These are phyloP conservation scores for Mycena olivaceomarginata DNA, from an alignment of 768 basidiomycete species.

Conservation along the genomic window DNA sequence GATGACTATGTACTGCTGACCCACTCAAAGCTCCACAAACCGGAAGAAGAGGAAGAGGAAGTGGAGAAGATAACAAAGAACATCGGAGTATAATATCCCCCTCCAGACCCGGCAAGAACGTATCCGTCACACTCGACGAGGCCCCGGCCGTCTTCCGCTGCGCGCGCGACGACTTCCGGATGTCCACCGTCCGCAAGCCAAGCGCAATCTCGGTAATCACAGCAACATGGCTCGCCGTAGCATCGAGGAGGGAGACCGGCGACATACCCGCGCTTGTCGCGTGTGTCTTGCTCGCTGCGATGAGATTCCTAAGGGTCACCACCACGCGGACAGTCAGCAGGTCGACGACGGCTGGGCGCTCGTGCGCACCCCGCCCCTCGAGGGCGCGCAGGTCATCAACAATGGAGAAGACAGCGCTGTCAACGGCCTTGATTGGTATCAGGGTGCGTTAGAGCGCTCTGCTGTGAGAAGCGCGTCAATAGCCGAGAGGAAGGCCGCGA, in stretches of 20 bases:
- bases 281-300: conserved; percentile 92
- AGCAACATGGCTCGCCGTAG: conserved; percentile 96
- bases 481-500: conserved; percentile 94
- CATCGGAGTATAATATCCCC: too few relatives aligned
- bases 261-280: conserved; percentile 95
- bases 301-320: conserved; percentile 93
- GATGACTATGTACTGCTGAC: too few relatives aligned
- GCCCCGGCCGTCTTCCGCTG: conserved; percentile 77
- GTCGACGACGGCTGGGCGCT: conserved; percentile 79
- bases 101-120: conserved; percentile 66
- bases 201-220: conserved; percentile 91
- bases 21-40: too few relatives aligned
- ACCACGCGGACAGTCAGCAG: conserved; percentile 79
- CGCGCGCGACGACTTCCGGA: conserved; percentile 83
- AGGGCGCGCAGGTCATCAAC: conserved; percentile 90
- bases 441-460: conserved; percentile 91
- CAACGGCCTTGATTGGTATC: conserved; percentile 94
- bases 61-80: too few relatives aligned
- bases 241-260: conserved; percentile 97
- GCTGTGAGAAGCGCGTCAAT: conserved; percentile 91
- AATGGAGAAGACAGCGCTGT: conserved; percentile 91
- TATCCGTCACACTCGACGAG: conserved; percentile 57
- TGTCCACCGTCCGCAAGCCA: conserved; percentile 83
- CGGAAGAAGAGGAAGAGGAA: too few relatives aligned
- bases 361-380: conserved; percentile 77